These are phyloP conservation scores for Aureobasidium sp. DNA, from an alignment of 2,329 filamentous ascomycete genomes.

Conservation along the genomic window DNA sequence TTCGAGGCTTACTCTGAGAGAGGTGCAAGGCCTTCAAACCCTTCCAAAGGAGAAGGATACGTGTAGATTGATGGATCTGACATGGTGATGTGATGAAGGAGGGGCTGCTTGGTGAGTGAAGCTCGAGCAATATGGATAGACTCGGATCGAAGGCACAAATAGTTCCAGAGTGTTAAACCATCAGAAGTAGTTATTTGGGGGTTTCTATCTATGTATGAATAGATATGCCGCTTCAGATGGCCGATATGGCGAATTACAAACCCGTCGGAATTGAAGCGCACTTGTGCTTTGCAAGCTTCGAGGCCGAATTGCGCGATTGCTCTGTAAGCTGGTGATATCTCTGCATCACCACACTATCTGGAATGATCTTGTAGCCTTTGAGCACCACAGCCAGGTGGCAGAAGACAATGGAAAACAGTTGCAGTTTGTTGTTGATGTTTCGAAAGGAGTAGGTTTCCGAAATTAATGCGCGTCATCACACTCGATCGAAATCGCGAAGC, in stretches of 20 bases:
- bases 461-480: conserved; percentile 15
- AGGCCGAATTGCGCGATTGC: conserved; percentile 9
- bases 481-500: background rate
- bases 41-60: conserved; percentile 61
- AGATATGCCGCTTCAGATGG: background rate
- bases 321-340: background rate
- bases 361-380: background rate
- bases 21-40: conserved; percentile 54
- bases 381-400: background rate
- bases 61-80: conserved; percentile 58
- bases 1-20: conserved; percentile 43
- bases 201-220: background rate
- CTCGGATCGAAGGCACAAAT: background rate
- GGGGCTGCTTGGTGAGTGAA: background rate
- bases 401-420: background rate
- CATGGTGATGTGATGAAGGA: conserved; percentile 38
- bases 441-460: background rate
- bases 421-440: background rate
- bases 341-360: background rate
- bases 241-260: conserved; percentile 10
- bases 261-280: conserved; percentile 20
- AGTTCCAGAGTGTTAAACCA: background rate
- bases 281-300: conserved; percentile 14
- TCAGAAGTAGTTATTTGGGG: background rate
- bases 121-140: background rate